Base-by-base conservation (phyloP, 164 flowering plant genomes). In the Chimonanthus praecox region DNA sequence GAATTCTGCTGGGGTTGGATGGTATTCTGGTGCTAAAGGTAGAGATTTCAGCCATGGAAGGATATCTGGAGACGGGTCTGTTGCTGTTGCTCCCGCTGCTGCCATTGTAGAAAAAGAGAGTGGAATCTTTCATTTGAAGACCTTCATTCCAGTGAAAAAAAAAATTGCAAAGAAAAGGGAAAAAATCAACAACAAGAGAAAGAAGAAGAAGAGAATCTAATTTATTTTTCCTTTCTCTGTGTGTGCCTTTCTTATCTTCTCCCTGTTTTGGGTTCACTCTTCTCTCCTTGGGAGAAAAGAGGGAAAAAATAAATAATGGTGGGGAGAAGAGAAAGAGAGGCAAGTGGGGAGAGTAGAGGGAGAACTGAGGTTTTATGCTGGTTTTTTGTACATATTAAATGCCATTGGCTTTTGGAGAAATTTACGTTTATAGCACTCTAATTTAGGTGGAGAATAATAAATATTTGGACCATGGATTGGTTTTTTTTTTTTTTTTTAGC, bases 21-120 rank as follows among this genome's bases (percentile, higher is more conserved):
- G 92, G 73, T 85, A 96, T 79, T 96, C 98, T 7, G 98, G 99
- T 2, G 98, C 99, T 21, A 85, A 33, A 46, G 98, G 97, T 70
- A 96, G 85, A 76, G 86, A 70, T 82, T 88, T 96, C 5, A 96
- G 89, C 99, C 99, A 96, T 51, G 88, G 75, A 61, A 87, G 85
- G 13, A 94, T 85, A 77, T 93, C 98, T 18, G 79, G 81, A 49
- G 74, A 60, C 20, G 79, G 73, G 76, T 85, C 88, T 65, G 82
- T 54, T 20, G 73, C 64, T 49, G 77, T 7, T 33, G 64, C 64
- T 51, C 11, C 20, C 58, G 48, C 63, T 4, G 50, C 21, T 16
- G 75, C 75, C 75, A 72, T 72, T 64, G 64, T 18, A 18, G 51
- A 21, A 9, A 51, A 47, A 43, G 10, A 44, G 58, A 60, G 15